Base-by-base conservation (phyloP, 768 basidiomycete genomes). In the Pilatotrama ljubarskyi region DNA sequence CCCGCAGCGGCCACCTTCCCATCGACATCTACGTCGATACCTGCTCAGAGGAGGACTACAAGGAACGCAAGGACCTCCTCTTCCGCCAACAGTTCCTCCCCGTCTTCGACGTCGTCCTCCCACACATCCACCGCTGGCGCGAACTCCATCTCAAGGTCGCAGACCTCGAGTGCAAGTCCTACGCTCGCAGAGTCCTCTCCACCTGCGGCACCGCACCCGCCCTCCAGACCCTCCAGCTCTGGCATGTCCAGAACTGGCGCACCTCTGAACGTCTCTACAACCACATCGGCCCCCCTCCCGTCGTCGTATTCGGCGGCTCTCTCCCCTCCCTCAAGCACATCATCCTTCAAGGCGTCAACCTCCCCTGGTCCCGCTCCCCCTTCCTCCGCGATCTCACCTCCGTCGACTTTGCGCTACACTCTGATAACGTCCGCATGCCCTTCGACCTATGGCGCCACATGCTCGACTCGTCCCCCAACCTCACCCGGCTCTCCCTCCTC, bases 291-390 rank as follows among this genome's bases (percentile, higher is more conserved):
- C 75, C 81, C 13, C 79, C 82, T 3, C 85, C 86, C 9, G 84
- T 86, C 7, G 72, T 78, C 57, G 79, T 85, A 32, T 86, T 87
- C 70, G 72, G 72, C 66, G 83, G 84, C 65, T 59, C 68, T 20
- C 74, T 85, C 11, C 86, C 85, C 11, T 70, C 73, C 7, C 71
- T 86, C 43, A 77, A 72, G 62, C 82, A 84, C 66, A 75, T 86
- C 50, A 84, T 83, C 17, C 74, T 87, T 47, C 84, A 86, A 62
- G 86, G 86, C 51, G 85, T 87, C 61, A 86, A 86, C 69, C 78
- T 87, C 29, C 82, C 82, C 3, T 87, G 84, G 84, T 76, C 77
- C 26, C 77, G 81, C 7, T 84, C 80, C 32, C 80, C 82, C 5
- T 85, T 80, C 71, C 77, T 86, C 55, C 69, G 70, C 24, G 75